Percentiles rank a stretch among this genome's conserved stretches.
Evolutionary conservation across 306 rosid genomes (phyloP).

Genomic region (Vigna radiata): DNA sequence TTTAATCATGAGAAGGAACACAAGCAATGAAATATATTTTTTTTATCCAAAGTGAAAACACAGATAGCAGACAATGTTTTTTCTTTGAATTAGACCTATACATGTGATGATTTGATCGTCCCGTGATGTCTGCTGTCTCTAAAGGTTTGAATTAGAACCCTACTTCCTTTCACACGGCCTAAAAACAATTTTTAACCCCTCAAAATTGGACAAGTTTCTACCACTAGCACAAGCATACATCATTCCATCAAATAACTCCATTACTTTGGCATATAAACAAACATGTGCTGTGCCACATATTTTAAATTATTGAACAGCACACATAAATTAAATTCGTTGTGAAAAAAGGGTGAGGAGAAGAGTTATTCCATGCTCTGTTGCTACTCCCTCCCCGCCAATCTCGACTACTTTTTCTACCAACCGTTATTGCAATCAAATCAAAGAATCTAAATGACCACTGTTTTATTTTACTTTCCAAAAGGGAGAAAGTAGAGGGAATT

Average conservation of each 20-base stretch:
- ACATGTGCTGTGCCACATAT: too few species aligned
- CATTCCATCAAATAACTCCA: background rate
- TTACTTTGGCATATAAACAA: too few species aligned
- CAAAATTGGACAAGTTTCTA: background rate
- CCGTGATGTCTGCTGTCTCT: background rate
- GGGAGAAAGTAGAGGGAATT: background rate
- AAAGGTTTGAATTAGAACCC: background rate
- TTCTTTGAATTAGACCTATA: background rate
- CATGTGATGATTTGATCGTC: constrained; percentile 3
- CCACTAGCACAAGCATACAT: background rate
- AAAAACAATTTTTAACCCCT: background rate
- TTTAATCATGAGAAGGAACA: background rate
- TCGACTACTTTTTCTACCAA: constrained; percentile 10
- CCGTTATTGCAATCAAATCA: background rate
- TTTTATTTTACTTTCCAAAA: background rate
- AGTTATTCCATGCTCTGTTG: background rate
- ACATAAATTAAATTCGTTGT: too few species aligned
- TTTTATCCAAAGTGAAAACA: background rate
- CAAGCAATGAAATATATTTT: too few species aligned
- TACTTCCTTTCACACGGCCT: constrained; percentile 8
- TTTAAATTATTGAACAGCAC: too few species aligned
- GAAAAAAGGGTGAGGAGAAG: too few species aligned
- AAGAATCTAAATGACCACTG: background rate
- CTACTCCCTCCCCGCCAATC: background rate
- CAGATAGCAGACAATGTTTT: background rate